Base-by-base conservation (phyloP, 78 protist species). In the Dictyostelium intermedium region DNA sequence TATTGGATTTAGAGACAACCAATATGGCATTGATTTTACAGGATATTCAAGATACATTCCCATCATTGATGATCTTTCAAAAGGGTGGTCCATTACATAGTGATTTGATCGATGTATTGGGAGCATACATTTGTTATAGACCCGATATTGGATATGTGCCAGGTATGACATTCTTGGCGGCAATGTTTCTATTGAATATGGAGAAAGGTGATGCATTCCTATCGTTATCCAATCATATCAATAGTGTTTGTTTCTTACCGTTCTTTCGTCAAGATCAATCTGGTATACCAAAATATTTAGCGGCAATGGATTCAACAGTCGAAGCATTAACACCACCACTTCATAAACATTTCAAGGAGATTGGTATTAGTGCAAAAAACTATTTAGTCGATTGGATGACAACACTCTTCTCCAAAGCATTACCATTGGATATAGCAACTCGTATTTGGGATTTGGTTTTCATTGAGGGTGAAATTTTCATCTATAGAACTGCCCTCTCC, bases 81-180 rank as follows among this genome's bases (percentile, higher is more conserved):
- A 86, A 89, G 45, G 85, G 87, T 3, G 95, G 97, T 3, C 97
- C 97, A 14, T 32, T 86, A 45, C 93, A 91, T 35, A 63, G 27
- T 14, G 86, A 77, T 47, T 84, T 97, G 50, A 73, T 95, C 0
- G 96, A 93, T 73, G 96, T 97, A 6, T 66, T 98, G 23, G 96
- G 96, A 32, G 95, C 98, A 18, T 97, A 91, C 37, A 93, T 91
- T n/a, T 87, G 92, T 79, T 91, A 86, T 37, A 69, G 99, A n/a
- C 99, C 99, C 14, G 99, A 98, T 79, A 92, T 98, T 35, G 99
- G 99, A 0, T 94, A 97, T 86, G 98, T 97, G 0, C 99, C 98
- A 73, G 99, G 99, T 14, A 98, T 98, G 99, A 96, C 98, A 27
- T 98, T 95, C 80, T 78, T 98, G 14, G 99, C 96, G 23, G 97